Conservation (phyloP, 495 filamentous ascomycete genomes). For the Penicillium goetzii region DNA sequence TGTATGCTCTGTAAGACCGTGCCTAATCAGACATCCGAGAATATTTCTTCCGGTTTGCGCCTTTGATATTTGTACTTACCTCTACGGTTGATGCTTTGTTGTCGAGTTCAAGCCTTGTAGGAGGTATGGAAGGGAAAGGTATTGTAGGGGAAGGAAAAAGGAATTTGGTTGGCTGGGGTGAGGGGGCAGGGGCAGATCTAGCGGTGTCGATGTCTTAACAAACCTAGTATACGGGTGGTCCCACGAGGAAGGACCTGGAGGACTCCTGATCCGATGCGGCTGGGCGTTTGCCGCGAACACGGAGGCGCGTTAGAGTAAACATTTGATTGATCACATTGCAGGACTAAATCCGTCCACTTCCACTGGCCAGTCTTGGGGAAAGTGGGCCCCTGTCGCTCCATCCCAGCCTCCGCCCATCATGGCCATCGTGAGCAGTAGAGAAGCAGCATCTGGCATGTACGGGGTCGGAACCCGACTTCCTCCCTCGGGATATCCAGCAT, state of each 20-base stretch:
- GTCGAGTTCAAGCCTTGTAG: neutral
- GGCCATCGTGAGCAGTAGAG: neutral
- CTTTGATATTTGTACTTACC: neutral
- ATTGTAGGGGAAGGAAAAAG: neutral
- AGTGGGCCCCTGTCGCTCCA: neutral
- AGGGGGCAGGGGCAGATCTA: too few relatives aligned
- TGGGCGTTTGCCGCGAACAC: neutral
- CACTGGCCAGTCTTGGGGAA: neutral
- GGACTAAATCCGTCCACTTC: neutral
- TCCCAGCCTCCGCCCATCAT: slow-evolving; percentile 1
- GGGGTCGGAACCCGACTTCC: neutral
- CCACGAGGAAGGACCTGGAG: neutral
- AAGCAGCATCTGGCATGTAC: neutral
- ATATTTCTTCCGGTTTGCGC: neutral
- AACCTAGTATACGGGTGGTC: neutral
- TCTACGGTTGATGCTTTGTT: neutral
- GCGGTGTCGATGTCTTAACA: neutral
- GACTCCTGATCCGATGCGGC: neutral
- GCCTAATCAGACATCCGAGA: neutral
- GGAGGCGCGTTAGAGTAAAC: too few relatives aligned
- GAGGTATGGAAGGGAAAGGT: neutral
- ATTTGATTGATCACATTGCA: neutral
- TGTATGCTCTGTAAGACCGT: neutral
- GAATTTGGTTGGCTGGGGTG: neutral
- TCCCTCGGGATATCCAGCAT: neutral